phyloP scores from a whole-genome alignment of 176 grass and related monocot species.

The Oryza glaberrima region DNA sequence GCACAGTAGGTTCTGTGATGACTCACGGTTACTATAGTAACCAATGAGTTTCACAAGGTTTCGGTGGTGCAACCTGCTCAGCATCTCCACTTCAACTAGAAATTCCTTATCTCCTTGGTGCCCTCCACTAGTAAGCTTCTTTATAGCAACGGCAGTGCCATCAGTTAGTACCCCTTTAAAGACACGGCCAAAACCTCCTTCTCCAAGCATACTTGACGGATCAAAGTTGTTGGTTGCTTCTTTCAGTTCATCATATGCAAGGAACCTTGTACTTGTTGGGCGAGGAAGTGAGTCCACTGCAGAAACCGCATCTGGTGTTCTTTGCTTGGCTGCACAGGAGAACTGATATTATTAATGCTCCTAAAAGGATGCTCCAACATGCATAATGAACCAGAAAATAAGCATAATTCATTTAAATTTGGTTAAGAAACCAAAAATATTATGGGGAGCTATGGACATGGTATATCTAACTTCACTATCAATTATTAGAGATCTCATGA shows the following conservation, averaged over 20 bases:
- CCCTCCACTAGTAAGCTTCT: conserved; percentile 85
- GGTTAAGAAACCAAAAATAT: conserved; percentile 20
- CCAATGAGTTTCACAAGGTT: conserved; percentile 99
- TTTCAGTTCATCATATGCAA: conserved; percentile 90
- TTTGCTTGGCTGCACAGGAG: conserved; percentile 65
- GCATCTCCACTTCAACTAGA: conserved; percentile 98
- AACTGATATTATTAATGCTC: conserved; percentile 11
- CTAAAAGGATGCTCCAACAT: conserved; percentile 2
- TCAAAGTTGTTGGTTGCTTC: conserved; percentile 96
- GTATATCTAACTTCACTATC: neutral
- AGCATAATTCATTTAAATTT: conserved; percentile 30
- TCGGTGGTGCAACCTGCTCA: conserved; percentile 96
- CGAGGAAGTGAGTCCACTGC: conserved; percentile 75
- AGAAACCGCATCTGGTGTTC: conserved; percentile 70
- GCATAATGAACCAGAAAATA: neutral
- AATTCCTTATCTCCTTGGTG: conserved; percentile 99
- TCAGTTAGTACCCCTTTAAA: conserved; percentile 85
- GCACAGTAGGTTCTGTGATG: conserved; percentile 85
- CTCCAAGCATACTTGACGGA: conserved; percentile 75
- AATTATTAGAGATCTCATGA: neutral
- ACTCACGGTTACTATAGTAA: conserved; percentile 84
- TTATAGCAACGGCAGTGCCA: conserved; percentile 95
- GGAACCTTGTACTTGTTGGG: conserved; percentile 84
- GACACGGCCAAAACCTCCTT: conserved; percentile 97
- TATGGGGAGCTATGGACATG: neutral